Evolutionary conservation across 352 stramenopile species (phyloP), one percentile per base, ranked within the genome.

Genomic region (Pythium dissotocum): DNA sequence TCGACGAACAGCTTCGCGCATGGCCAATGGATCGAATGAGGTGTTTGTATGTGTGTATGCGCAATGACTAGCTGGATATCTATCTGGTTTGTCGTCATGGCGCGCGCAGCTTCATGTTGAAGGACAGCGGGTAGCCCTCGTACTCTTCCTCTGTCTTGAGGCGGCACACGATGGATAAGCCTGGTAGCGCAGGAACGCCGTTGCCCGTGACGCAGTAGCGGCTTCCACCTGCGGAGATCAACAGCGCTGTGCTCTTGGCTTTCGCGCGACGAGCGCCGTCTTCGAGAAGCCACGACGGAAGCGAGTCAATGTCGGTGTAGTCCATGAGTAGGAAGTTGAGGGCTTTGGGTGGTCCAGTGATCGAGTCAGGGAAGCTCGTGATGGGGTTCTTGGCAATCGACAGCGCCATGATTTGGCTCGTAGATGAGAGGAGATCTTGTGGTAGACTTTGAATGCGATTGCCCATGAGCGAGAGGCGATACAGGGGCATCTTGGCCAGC

Each of bases 301-400:
- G 32, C 42, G 16, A 14, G 0, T 32, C 57, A 35, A 70, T 51
- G 42, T 35, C 30, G n/a, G 63, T 64, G 55, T 70, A 60, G 44
- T 70, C 63, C 61, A 67, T 36, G 32, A 64, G 14, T 4, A 70
- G 2, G 2, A 64, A 18, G 18, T 64, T 58, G 4, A 62, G 44
- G 6, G 30, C 21, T 9, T 63, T 6, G n/a, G 32, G 4, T 4
- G 12, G 42, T 26, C 30, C 35, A 7, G 36, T 26, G 44, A 46
- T 57, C 10, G 30, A 48, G 8, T 5, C 12, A 14, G 63, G 63
- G 6, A 63, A 24, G 5, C 28, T 35, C 21, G 4, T 36, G 44
- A 70, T 59, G 9, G 56, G 63, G 35, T 70, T 70, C 63, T 64
- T 70, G 3, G 63, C 63, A 6, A 67, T 21, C 0, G 61, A 67